Evolutionary conservation across 176 grass and related monocot species (phyloP), one percentile per base, ranked within the genome.

Genomic region (Carex kokanica): DNA sequence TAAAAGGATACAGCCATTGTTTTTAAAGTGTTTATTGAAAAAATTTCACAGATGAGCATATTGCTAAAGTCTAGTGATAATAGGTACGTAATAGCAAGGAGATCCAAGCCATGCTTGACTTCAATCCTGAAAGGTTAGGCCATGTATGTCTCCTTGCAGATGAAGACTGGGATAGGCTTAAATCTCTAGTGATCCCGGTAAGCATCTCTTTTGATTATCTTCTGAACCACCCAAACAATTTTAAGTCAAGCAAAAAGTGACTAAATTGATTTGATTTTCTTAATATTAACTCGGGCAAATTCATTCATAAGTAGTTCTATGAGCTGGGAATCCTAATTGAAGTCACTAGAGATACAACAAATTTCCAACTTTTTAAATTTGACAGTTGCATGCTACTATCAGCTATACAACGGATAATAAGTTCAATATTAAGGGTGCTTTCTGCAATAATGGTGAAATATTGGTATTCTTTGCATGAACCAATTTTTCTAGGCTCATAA

Each of bases 21-120:
- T 77, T 77, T 53, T 25, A 54, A 52, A 29, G 27, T 23, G 18
- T 82, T 79, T 90, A 61, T 45, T 78, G 43, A 83, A 80, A 70
- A 60, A 88, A 15, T 45, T 49, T 53, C 80, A 43, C 0, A 7
- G 45, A 49, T 40, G 11, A 17, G 11, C 73, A 78, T 18, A 78
- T 82, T 83, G 24, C 67, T 51, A 87, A 87, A 85, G 56, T 38
- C 91, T 90, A 84, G 58, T 91, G 79, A 60, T 74, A 92, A 83
- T 88, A 98, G 96, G 89, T 98, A 80, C 61, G 84, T 23, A 93
- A 98, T 81, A 86, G 61, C 43, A 93, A 91, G 85, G 95, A 98
- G 78, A 86, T 95, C 86, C 81, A 89, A 86, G 92, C 88, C 81
- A 90, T 98, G 47, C 29, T 98, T 18, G 89, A 95, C 18, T 88